These are phyloP conservation scores for Mitragyna speciosa DNA, from an alignment of 257 asterid species.

Conservation along the genomic window DNA sequence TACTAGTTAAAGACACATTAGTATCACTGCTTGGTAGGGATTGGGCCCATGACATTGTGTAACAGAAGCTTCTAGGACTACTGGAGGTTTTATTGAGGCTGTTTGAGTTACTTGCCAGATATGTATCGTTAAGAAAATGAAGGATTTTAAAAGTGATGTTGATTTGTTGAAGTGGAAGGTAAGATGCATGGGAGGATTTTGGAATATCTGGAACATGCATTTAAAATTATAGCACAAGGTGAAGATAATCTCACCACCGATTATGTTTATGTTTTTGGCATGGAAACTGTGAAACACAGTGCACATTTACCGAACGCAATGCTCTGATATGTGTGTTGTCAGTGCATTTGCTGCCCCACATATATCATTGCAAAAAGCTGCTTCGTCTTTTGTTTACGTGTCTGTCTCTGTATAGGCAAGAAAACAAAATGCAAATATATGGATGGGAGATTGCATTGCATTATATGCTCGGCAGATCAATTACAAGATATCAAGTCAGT, in stretches of 20 bases:
- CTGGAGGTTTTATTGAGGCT: constrained; percentile 9
- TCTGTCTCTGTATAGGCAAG: constrained; percentile 10
- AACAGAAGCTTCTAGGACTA: constrained; percentile 50
- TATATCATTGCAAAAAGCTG: constrained; percentile 9
- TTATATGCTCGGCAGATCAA: neutral
- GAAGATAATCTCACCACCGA: neutral
- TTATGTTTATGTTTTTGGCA: neutral
- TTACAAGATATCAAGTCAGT: neutral
- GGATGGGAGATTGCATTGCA: neutral
- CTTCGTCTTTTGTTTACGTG: constrained; percentile 21
- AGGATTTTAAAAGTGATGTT: constrained; percentile 41
- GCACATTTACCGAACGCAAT: neutral
- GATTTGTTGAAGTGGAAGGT: constrained; percentile 43
- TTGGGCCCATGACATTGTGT: constrained; percentile 44
- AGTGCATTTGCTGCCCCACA: constrained; percentile 60
- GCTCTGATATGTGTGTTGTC: constrained; percentile 5
- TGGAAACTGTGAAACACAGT: constrained; percentile 41
- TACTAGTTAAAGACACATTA: constrained; percentile 30
- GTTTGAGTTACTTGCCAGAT: neutral
- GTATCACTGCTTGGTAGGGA: constrained; percentile 34
- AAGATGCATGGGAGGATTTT: constrained; percentile 16
- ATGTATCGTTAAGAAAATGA: constrained; percentile 11
- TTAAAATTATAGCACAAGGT: constrained; percentile 27
- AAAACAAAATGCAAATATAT: neutral
- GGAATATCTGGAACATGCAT: constrained; percentile 48